Base-by-base conservation (phyloP, 2,329 filamentous ascomycete genomes). In the Botryosphaeria dothidea region DNA sequence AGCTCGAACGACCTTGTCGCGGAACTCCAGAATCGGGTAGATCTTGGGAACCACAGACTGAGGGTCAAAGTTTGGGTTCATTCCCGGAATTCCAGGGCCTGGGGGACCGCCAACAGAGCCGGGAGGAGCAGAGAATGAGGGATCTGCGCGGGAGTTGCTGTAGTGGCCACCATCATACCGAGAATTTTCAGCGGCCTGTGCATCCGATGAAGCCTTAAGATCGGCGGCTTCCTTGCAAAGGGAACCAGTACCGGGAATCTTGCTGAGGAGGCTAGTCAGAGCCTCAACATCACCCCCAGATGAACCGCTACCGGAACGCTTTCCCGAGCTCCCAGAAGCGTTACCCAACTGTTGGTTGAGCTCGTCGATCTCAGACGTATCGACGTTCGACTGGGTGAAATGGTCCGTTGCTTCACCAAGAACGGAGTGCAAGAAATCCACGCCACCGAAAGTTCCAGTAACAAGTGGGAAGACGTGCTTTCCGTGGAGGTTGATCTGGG, bases 11-110 rank as follows among this genome's bases (percentile, higher is more conserved):
- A 99, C 93, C 73, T 90, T 95, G 81, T 99, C 95, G 66, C 94
- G 87, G 83, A 98, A 99, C 66, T 92, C 86, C 0, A 99, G 85
- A 66, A 99, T 97, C 0, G 95, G 95, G 73, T 98, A 98, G 69
- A 99, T 97, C 79, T 96, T 81, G 0, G 75, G 74, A 38, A 82
- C 77, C 25, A 80, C 73, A 25, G 74, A 77, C 23, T 79, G 73
- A 2, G 80, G 80, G 64, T 97, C 93, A 66, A 96, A 92, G 72
- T 85, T 83, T 15, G 87, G 83, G 71, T 87, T 90, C 83, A 93
- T 92, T 5, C 91, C 92, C 21, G 90, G 90, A 9, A 93, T 86
- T 15, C 87, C 79, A 68, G 79, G 80, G 11, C 77, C 79, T 46
- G 80, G 78, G 29, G 80, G 78, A 5, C 77, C 80, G 43, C 79